Conservation (phyloP, 2,329 filamentous ascomycete genomes). For the Neonectria coccinea region DNA sequence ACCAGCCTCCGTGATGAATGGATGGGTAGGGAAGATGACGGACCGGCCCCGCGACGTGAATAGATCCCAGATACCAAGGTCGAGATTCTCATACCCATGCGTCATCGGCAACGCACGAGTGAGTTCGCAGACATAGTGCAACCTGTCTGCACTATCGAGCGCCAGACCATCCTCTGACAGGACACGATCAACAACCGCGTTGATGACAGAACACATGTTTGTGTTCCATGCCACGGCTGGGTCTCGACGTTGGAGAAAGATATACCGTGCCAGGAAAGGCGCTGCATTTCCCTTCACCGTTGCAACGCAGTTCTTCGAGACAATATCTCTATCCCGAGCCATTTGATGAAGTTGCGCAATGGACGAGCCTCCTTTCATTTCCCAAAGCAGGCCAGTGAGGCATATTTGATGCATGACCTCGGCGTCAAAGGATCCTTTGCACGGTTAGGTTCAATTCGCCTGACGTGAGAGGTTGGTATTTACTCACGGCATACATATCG, state of each 20-base stretch:
- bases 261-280: background rate
- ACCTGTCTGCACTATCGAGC: background rate
- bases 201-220: background rate
- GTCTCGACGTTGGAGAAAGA: background rate
- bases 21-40: background rate
- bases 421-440: background rate
- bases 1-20: background rate
- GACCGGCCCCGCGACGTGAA: background rate
- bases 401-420: conserved; percentile 1
- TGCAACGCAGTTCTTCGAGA: background rate
- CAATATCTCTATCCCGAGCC: background rate
- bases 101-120: background rate
- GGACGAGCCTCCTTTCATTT: background rate
- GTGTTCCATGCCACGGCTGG: background rate
- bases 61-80: conserved; percentile 1
- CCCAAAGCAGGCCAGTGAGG: conserved; percentile 1
- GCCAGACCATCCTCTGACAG: background rate
- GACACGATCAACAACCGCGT: background rate
- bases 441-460: background rate
- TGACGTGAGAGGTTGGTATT: background rate
- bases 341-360: background rate
- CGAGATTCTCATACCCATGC: background rate
- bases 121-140: background rate
- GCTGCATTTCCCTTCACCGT: background rate
- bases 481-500: conserved; percentile 1